Conservation (phyloP, 129 eudicot species). For the Arctium minus region DNA sequence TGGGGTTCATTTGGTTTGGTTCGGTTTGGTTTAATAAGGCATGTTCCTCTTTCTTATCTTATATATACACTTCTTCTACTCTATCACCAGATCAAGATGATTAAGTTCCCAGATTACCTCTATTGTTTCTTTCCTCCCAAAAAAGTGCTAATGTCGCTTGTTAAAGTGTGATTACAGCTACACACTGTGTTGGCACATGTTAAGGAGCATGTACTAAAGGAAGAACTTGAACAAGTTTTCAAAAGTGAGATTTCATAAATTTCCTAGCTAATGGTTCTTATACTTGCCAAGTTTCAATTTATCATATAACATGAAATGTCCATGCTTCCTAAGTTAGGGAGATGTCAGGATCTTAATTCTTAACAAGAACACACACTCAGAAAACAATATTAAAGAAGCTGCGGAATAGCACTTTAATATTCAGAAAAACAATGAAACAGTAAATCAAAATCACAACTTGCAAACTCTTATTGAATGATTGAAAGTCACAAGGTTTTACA, state of each 20-base stretch:
- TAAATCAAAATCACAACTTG: too few species aligned
- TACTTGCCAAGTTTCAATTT: neutral
- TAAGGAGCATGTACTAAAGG: neutral
- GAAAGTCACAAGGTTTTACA: too few species aligned
- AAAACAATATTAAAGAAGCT: too few species aligned
- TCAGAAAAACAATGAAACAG: too few species aligned
- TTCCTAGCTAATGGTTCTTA: neutral
- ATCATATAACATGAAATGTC: neutral
- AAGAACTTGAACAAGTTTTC: neutral
- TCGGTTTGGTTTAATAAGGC: neutral
- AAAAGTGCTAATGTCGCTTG: neutral
- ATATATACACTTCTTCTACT: neutral
- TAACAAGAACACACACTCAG: too few species aligned
- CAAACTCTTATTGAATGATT: too few species aligned
- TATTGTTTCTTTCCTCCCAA: neutral
- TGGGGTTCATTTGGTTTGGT: neutral
- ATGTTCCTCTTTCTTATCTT: neutral
- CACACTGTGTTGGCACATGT: neutral
- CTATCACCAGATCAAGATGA: slow-evolving; percentile 2
- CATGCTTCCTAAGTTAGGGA: neutral
- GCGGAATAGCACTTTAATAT: too few species aligned
- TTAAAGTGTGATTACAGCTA: neutral
- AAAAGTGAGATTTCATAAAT: slow-evolving; percentile 8
- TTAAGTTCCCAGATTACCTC: neutral
- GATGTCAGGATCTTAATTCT: too few species aligned